Base-by-base conservation (phyloP, 2,329 filamentous ascomycete genomes). In the Madurella mycetomatis region DNA sequence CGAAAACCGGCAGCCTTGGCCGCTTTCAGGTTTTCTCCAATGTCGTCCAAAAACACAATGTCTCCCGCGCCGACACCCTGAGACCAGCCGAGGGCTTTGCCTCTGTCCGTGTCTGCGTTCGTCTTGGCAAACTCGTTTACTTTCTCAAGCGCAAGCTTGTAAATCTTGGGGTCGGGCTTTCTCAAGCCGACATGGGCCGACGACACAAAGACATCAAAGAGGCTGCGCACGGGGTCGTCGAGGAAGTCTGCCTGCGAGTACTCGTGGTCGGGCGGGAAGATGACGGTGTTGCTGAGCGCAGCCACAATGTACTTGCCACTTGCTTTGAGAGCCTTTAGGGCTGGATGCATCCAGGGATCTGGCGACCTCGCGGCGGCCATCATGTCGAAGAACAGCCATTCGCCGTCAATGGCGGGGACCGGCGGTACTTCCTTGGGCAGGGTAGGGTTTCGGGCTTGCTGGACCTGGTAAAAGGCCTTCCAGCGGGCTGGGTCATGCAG, bases 331-430 rank as follows among this genome's bases (percentile, higher is more conserved):
- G 78, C 82, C 65, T 84, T 73, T 41, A 97, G 74, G 1, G 92
- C 92, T 0, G 92, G 91, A 60, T 83, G 90, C 86, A 97, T 94
- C 77, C 87, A 88, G 4, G 90, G 90, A 68, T 99, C 92, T 0
- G 88, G 84, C 1, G 74, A 71, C 5, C 83, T 77, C 11, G 88
- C 85, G 12, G 79, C 72, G 4, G 77, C 72, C 90, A 97, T 96
- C 92, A 97, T 97, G 64, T 87, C 81, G 80, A 89, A 88, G 74
- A 96, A 96, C 30, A 99, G 76, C 71, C 75, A 83, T 67, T 90
- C 84, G 13, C 82, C 88, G 65, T 97, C 86, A 44, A 97, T 79
- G 1, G 76, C 70, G 0, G 92, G 92, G 0, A 91, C 68, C 0
- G 84, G 78, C 1, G 89, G 88, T 0, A 78, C 64, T 15, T 72